Conservation (phyloP, 2,329 filamentous ascomycete species). For the Aspergillus latus region DNA sequence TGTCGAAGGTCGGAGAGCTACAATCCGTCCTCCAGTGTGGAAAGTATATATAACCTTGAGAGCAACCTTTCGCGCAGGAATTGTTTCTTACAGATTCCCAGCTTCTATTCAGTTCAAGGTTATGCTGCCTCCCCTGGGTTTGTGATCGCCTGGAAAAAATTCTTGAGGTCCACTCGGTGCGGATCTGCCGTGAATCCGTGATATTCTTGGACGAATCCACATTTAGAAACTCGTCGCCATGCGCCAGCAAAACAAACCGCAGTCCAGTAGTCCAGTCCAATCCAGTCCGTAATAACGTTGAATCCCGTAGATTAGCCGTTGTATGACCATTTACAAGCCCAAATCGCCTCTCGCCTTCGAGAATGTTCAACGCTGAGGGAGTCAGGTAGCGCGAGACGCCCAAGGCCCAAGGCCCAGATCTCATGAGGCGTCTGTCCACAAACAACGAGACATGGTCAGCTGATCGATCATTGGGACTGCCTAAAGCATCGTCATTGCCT, state of each 20-base stretch:
- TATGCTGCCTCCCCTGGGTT: background rate
- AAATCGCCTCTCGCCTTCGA: background rate
- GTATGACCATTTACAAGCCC: background rate
- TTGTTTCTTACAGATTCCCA: background rate
- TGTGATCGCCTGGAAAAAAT: slow-evolving; percentile 11
- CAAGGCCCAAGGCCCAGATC: background rate
- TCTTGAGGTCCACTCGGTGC: slow-evolving; percentile 3
- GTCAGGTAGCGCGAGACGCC: background rate
- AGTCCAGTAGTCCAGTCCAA: background rate
- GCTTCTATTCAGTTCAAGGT: background rate
- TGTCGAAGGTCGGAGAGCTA: background rate
- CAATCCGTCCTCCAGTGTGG: background rate
- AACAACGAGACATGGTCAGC: background rate
- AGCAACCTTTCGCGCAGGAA: background rate
- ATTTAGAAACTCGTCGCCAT: slow-evolving; percentile 1
- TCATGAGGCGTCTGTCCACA: background rate
- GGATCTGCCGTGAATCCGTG: slow-evolving; percentile 8
- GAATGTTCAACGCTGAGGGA: background rate
- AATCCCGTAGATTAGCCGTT: slow-evolving; percentile 6
- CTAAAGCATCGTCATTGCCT: background rate
- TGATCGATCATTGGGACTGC: background rate
- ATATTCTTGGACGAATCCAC: slow-evolving; percentile 11
- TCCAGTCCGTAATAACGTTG: background rate
- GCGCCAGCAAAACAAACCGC: background rate
- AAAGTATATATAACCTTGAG: background rate